These are phyloP conservation scores for Penicillium hordei DNA, from an alignment of 2,329 filamentous ascomycete genomes.

Conservation along the genomic window DNA sequence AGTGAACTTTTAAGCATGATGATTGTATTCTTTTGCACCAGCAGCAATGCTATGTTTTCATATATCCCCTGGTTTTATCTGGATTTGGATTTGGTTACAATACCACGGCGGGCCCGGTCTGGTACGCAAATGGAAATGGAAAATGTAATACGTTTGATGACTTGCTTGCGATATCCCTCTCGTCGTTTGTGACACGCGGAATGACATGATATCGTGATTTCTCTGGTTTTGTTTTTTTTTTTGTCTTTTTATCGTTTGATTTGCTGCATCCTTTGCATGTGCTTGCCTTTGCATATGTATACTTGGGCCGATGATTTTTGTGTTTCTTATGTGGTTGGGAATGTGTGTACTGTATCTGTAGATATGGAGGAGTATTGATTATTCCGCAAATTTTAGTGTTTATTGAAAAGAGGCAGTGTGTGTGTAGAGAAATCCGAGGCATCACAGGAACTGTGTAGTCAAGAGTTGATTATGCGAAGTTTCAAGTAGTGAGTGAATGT, in stretches of 20 bases:
- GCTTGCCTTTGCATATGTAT: not conserved
- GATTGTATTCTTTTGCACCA: conserved; percentile 17
- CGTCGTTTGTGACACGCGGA: conserved; percentile 8
- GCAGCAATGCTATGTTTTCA: conserved; percentile 16
- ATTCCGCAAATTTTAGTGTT: not conserved
- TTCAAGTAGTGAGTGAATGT: not conserved
- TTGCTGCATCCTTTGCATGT: conserved; percentile 10
- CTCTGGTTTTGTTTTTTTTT: conserved; percentile 1
- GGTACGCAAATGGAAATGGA: conserved; percentile 19
- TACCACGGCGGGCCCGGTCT: conserved; percentile 35
- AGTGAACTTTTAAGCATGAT: conserved; percentile 7
- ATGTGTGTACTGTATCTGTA: conserved; percentile 9
- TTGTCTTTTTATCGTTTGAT: not conserved
- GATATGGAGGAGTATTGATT: conserved; percentile 5
- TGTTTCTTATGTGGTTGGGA: not conserved
- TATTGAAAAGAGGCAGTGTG: not conserved
- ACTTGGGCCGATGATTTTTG: not conserved
- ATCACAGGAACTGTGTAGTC: too few species aligned
- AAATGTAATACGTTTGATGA: conserved; percentile 29
- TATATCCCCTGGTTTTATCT: conserved; percentile 21
- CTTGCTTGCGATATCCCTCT: conserved; percentile 7
- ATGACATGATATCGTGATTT: conserved; percentile 14
- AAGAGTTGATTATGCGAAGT: too few species aligned
- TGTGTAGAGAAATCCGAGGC: not conserved
- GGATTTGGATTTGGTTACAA: conserved; percentile 13